Percentiles rank a stretch among this genome's conserved stretches.
Conservation (phyloP, 2,329 filamentous ascomycete genomes). For the Paradendryphiella salina region DNA sequence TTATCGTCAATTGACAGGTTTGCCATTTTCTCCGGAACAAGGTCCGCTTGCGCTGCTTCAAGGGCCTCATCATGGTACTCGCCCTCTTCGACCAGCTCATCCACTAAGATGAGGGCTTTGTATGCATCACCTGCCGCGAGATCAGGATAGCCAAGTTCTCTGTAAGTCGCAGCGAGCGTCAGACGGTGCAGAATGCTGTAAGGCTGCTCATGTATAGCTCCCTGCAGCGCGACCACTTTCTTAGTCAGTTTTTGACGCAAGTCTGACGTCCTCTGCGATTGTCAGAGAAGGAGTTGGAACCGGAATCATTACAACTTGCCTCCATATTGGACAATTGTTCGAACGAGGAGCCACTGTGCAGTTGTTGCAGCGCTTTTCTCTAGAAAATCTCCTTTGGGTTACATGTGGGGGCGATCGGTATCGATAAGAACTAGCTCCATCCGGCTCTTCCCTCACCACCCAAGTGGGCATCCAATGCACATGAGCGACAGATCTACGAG, state of each 20-base stretch:
- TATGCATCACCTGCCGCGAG: slow-evolving; percentile 89
- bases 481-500: not conserved
- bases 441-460: not conserved
- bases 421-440: slow-evolving; percentile 13
- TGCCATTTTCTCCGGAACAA: slow-evolving; percentile 16
- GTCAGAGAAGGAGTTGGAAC: not conserved
- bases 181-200: slow-evolving; percentile 51
- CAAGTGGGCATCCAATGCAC: not conserved
- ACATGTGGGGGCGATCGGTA: slow-evolving; percentile 5
- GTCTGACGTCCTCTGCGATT: not conserved
- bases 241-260: slow-evolving; percentile 21
- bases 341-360: not conserved
- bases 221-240: slow-evolving; percentile 32
- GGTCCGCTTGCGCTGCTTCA: slow-evolving; percentile 53
- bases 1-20: slow-evolving; percentile 7
- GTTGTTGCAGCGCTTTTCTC: not conserved
- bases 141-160: slow-evolving; percentile 81
- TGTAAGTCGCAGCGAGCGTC: slow-evolving; percentile 71
- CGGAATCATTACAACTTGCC: slow-evolving; percentile 6
- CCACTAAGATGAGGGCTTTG: slow-evolving; percentile 80
- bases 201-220: slow-evolving; percentile 30
- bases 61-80: slow-evolving; percentile 76
- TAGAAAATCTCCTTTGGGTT: slow-evolving; percentile 9
- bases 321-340: slow-evolving; percentile 12
- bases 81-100: slow-evolving; percentile 75